These are phyloP conservation scores for Elsinoe ampelina DNA, from an alignment of 2,329 filamentous ascomycete species.

Conservation along the genomic window DNA sequence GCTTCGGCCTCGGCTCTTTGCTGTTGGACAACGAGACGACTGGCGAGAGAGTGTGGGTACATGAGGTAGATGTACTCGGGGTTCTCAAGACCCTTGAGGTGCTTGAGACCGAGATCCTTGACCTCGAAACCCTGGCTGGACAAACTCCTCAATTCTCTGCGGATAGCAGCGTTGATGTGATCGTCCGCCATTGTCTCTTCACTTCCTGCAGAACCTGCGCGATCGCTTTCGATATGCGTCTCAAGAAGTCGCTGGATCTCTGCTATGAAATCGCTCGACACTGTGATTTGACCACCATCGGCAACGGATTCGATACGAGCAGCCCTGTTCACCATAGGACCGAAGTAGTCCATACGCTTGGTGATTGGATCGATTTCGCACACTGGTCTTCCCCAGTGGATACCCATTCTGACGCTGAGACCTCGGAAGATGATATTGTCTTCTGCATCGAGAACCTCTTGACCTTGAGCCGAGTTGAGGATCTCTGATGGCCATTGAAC, in stretches of 20 bases:
- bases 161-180: conserved; percentile 62
- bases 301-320: conserved; percentile 89
- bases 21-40: conserved; percentile 64
- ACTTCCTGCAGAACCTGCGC: conserved; percentile 56
- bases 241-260: conserved; percentile 89
- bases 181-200: conserved; percentile 73
- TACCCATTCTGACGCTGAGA: conserved; percentile 92
- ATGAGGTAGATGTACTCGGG: conserved; percentile 92
- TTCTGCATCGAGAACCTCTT: conserved; percentile 73
- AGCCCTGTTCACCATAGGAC: conserved; percentile 97
- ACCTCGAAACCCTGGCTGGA: conserved; percentile 92
- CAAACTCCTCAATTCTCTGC: conserved; percentile 76
- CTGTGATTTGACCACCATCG: conserved; percentile 92
- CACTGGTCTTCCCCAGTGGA: conserved; percentile 89
- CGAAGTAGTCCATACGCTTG: conserved; percentile 98
- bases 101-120: conserved; percentile 89
- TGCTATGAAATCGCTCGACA: conserved; percentile 92
- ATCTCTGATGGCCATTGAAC: conserved; percentile 92
- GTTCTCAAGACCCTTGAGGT: conserved; percentile 94
- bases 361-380: conserved; percentile 95
- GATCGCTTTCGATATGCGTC: conserved; percentile 77
- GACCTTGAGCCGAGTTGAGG: conserved; percentile 73
- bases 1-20: conserved; percentile 40
- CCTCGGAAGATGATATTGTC: conserved; percentile 87
- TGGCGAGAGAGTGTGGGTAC: conserved; percentile 80